A percentile compares a stretch with the other conserved stretches of the same genome.
phyloP scores from a whole-genome alignment of 305 asterid species.

The Fraxinus nigra region DNA sequence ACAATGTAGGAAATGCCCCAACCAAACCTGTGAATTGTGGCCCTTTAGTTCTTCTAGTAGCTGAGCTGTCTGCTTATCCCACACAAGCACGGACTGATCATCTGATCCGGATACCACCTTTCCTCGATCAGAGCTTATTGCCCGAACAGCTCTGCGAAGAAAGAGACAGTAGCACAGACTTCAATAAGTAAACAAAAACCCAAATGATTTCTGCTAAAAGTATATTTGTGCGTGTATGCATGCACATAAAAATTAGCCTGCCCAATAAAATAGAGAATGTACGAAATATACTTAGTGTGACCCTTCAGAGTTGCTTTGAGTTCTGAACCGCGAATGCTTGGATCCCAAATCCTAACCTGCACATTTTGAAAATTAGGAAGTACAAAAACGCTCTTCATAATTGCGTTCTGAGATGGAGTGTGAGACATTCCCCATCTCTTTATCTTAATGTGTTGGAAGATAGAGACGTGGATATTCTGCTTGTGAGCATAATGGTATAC shows the following conservation, averaged over 20 bases:
- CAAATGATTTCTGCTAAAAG: neutral
- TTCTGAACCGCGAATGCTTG: conserved; percentile 92
- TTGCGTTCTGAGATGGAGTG: neutral
- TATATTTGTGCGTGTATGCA: conserved; percentile 17
- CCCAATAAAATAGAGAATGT: conserved; percentile 6
- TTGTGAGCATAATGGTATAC: neutral
- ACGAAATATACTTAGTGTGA: conserved; percentile 61
- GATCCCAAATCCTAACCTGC: conserved; percentile 97
- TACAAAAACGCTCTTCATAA: neutral
- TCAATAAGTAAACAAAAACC: neutral
- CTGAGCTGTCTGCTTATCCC: conserved; percentile 95
- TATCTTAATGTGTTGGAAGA: neutral
- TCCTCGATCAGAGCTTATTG: conserved; percentile 90
- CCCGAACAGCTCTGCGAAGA: conserved; percentile 69
- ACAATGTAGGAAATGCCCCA: neutral
- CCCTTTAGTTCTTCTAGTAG: conserved; percentile 92
- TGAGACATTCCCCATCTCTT: neutral
- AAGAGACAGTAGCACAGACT: conserved; percentile 15
- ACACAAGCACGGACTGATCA: conserved; percentile 87
- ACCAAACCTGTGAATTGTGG: conserved; percentile 74
- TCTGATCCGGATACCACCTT: conserved; percentile 98
- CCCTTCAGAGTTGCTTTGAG: conserved; percentile 89
- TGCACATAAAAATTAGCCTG: conserved; percentile 21
- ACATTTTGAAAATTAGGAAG: conserved; percentile 8
- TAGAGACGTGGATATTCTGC: neutral